Evolutionary conservation across 2,329 filamentous ascomycete species (phyloP).

Genomic region (Fusarium lateritium): DNA sequence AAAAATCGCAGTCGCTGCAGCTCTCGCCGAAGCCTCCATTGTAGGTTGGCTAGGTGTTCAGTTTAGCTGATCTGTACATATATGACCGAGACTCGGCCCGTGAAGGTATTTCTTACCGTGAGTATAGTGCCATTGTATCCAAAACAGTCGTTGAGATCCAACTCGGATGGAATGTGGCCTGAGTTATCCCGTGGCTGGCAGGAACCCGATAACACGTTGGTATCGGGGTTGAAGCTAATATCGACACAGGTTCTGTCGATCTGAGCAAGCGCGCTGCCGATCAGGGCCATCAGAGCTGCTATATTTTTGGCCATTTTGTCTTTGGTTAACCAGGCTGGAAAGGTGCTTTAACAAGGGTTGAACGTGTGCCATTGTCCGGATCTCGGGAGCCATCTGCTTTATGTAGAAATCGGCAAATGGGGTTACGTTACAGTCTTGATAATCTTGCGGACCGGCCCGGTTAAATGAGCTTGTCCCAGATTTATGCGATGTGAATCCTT

Average conservation of each 20-base stretch:
- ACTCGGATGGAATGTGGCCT: neutral
- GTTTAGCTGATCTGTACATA: neutral
- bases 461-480: neutral
- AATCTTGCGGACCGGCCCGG: neutral
- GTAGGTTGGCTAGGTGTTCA: neutral
- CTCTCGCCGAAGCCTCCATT: neutral
- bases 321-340: neutral
- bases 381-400: neutral
- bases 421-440: neutral
- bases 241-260: constrained; percentile 8
- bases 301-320: neutral
- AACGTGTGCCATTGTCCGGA: too few species aligned
- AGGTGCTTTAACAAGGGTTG: neutral
- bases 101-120: neutral
- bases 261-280: neutral
- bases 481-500: constrained; percentile 1
- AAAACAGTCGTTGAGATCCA: constrained; percentile 20
- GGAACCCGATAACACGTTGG: neutral
- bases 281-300: rapidly evolving
- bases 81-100: neutral
- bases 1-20: constrained; percentile 4
- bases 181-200: constrained; percentile 19
- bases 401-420: neutral
- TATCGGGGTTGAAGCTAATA: constrained; percentile 1
- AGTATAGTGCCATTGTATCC: constrained; percentile 9